Base-by-base conservation (phyloP, 441 rosid genomes). In the Brassica balearica region DNA sequence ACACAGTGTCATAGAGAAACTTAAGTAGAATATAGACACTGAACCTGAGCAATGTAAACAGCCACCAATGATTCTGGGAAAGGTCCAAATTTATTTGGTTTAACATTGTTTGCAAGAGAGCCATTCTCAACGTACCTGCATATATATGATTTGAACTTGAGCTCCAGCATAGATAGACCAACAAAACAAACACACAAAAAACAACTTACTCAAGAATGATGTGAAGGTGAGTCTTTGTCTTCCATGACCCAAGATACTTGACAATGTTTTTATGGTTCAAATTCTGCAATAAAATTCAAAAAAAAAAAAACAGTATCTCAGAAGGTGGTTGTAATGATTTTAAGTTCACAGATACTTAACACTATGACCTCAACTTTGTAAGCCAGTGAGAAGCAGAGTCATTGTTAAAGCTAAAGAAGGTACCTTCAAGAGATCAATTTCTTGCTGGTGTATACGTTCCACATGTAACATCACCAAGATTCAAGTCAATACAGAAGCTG, bases 21-120 rank as follows among this genome's bases (percentile, higher is more conserved):
- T 19, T 76, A 79, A 78, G 12, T 71, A 46, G 27, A 76, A 51
- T 6, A 69, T 68, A 68, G 79, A 81, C 7, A 60, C 8, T 14
- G 58, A 77, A 92, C 99, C 99, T 93, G 97, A 78, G 98, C 92
- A 83, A 95, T 95, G 82, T 92, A 95, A 81, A 91, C 90, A 74
- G 96, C 95, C 84, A 95, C 99, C 86, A 95, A 81, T 6, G 97
- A 90, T 77, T 95, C 99, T 34, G 99, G 97, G 81, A 95, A 90
- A 63, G 99, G 99, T 76, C 99, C 97, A 84, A 95, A 95, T 78
- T 93, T 93, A 83, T 92, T 95, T 78, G 99, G 99, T 89, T 93
- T 95, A 76, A 95, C 91, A 65, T 93, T 95, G 82, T 93, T 95
- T 59, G 99, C 98, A 80, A 95, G 96, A 7, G 98, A 48, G 56